phyloP scores from a whole-genome alignment of 768 basidiomycete species.

The Rhodosporidiobolus odoratus region DNA sequence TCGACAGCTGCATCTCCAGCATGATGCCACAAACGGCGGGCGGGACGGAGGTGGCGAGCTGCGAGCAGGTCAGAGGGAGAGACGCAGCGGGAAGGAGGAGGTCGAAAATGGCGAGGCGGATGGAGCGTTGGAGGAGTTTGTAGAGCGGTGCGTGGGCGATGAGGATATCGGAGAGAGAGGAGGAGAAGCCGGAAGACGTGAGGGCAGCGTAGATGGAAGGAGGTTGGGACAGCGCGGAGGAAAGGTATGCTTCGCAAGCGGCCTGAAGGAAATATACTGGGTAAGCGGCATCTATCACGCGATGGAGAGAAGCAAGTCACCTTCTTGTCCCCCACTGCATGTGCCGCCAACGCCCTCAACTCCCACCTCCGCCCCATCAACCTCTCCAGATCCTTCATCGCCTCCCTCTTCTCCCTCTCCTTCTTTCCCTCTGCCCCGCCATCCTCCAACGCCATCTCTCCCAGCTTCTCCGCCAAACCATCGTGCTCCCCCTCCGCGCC shows the following conservation, averaged over 20 bases:
- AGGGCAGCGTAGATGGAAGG: background rate
- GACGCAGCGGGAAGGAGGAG: slow-evolving; percentile 32
- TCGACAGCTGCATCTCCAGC: slow-evolving; percentile 41
- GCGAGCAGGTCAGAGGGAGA: slow-evolving; percentile 20
- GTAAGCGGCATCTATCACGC: background rate
- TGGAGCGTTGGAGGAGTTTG: slow-evolving; percentile 26
- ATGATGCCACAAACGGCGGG: slow-evolving; percentile 24
- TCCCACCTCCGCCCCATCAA: slow-evolving; percentile 72
- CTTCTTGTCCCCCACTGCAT: slow-evolving; percentile 70
- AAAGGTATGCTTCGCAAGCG: slow-evolving; percentile 34
- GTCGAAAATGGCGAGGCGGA: slow-evolving; percentile 36
- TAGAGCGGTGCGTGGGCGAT: background rate
- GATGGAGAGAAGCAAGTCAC: slow-evolving; percentile 46
- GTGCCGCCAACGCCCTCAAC: slow-evolving; percentile 68
- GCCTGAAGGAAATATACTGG: slow-evolving; percentile 17
- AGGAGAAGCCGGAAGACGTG: background rate
- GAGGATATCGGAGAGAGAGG: slow-evolving; percentile 13
- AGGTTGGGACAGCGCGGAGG: slow-evolving; percentile 16
- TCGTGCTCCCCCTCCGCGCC: background rate
- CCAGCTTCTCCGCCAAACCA: background rate
- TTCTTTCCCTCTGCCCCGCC: background rate
- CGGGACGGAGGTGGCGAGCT: slow-evolving; percentile 13
- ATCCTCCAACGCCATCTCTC: background rate
- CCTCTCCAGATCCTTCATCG: slow-evolving; percentile 39
- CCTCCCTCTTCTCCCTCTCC: background rate